Evolutionary conservation across 257 asterid genomes (phyloP).

Genomic region (Haberlea rhodopensis): DNA sequence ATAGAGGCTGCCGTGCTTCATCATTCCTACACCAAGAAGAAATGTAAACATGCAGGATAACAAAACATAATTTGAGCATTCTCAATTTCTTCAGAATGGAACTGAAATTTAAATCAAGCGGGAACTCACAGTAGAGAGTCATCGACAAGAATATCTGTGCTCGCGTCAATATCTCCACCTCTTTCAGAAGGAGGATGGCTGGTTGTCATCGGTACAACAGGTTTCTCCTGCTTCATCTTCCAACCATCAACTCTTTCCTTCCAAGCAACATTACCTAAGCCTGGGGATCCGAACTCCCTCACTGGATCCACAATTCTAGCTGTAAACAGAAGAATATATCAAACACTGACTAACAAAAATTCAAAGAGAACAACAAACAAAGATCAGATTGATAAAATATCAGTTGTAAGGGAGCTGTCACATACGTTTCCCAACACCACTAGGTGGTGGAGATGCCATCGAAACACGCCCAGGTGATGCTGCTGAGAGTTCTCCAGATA

Average conservation of each 20-base stretch:
- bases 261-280: constrained; percentile 98
- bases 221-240: constrained; percentile 98
- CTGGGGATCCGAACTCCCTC: constrained; percentile 89
- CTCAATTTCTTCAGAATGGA: neutral
- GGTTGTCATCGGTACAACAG: constrained; percentile 67
- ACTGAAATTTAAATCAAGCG: constrained; percentile 14
- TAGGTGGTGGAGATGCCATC: constrained; percentile 93
- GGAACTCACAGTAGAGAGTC: constrained; percentile 81
- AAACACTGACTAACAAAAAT: constrained; percentile 23
- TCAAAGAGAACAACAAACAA: constrained; percentile 18
- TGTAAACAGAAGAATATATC: constrained; percentile 35
- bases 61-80: constrained; percentile 15
- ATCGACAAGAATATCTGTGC: constrained; percentile 84
- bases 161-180: constrained; percentile 92
- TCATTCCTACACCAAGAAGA: constrained; percentile 68
- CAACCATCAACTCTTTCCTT: constrained; percentile 99
- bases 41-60: constrained; percentile 15
- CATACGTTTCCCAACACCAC: constrained; percentile 66
- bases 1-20: constrained; percentile 97
- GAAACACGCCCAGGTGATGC: constrained; percentile 98
- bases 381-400: constrained; percentile 34
- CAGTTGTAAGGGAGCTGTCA: constrained; percentile 39
- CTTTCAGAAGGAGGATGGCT: constrained; percentile 94
- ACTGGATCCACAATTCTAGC: constrained; percentile 95
- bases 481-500: constrained; percentile 95